Evolutionary conservation across 2,329 filamentous ascomycete genomes (phyloP).

Genomic region (Fusarium mexicanum): DNA sequence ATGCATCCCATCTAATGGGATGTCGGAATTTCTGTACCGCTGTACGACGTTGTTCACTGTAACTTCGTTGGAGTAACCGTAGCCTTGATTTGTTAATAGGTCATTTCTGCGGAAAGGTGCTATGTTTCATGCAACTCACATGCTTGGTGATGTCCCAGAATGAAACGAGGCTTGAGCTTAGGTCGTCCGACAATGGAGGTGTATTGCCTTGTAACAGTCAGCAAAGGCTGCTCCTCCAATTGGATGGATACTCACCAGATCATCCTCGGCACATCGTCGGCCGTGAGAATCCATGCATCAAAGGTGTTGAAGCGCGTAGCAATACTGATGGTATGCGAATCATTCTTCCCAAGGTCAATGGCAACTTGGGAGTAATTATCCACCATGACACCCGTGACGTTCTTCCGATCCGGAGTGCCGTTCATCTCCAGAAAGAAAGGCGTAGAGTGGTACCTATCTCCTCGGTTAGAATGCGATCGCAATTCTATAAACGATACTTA

Average conservation of each 20-base stretch:
- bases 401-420: neutral
- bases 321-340: neutral
- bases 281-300: neutral
- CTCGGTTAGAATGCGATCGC: accelerated
- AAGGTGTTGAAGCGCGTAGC: conserved; percentile 5
- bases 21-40: neutral
- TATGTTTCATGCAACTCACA: neutral
- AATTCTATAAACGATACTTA: accelerated
- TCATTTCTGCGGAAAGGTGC: accelerated
- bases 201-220: neutral
- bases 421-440: conserved; percentile 3
- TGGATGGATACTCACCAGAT: neutral
- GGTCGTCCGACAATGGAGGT: neutral
- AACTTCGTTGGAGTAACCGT: neutral
- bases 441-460: neutral
- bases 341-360: neutral
- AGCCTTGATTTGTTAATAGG: neutral
- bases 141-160: neutral
- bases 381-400: neutral
- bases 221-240: neutral
- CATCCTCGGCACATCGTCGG: neutral
- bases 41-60: neutral
- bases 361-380: neutral
- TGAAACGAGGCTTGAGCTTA: conserved; percentile 2
- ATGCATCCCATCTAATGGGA: neutral